Conservation (phyloP, 1,139 yeast species). For the Pichia sp. region DNA sequence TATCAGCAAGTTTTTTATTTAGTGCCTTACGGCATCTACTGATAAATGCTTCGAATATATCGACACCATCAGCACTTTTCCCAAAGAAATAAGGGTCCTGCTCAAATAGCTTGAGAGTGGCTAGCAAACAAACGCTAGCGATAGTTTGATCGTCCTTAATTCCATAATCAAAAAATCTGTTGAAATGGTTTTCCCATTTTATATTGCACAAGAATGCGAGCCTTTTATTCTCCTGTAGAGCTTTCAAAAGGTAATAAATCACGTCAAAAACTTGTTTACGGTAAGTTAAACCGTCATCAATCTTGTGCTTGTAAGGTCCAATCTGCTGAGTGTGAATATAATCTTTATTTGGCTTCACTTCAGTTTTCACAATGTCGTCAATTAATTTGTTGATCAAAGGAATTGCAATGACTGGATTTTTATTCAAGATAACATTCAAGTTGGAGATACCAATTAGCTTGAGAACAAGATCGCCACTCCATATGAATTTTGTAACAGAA, state of each 20-base stretch:
- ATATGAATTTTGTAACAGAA: slow-evolving; percentile 17
- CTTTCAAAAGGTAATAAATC: slow-evolving; percentile 44
- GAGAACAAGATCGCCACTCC: slow-evolving; percentile 28
- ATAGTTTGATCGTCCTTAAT: slow-evolving; percentile 41
- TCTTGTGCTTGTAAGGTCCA: slow-evolving; percentile 83
- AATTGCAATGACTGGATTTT: slow-evolving; percentile 43
- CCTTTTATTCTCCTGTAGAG: slow-evolving; percentile 25
- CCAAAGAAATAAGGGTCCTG: slow-evolving; percentile 19
- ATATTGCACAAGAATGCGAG: slow-evolving; percentile 23
- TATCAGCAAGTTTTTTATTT: slow-evolving; percentile 35
- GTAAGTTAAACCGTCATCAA: slow-evolving; percentile 72
- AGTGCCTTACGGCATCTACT: slow-evolving; percentile 29
- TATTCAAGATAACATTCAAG: slow-evolving; percentile 54
- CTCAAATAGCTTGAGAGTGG: slow-evolving; percentile 29
- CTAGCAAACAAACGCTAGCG: slow-evolving; percentile 34
- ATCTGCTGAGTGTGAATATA: slow-evolving; percentile 65
- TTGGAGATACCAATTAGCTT: slow-evolving; percentile 58
- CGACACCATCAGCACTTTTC: slow-evolving; percentile 8
- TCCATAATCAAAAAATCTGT: slow-evolving; percentile 30
- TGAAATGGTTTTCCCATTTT: slow-evolving; percentile 24
- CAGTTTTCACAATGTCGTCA: slow-evolving; percentile 43
- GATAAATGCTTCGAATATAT: slow-evolving; percentile 23
- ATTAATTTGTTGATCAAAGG: slow-evolving; percentile 45
- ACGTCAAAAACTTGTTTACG: slow-evolving; percentile 71
- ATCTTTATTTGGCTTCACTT: slow-evolving; percentile 47